phyloP scores from a whole-genome alignment of 2,329 filamentous ascomycete species.

The Arachnomyces sp. region DNA sequence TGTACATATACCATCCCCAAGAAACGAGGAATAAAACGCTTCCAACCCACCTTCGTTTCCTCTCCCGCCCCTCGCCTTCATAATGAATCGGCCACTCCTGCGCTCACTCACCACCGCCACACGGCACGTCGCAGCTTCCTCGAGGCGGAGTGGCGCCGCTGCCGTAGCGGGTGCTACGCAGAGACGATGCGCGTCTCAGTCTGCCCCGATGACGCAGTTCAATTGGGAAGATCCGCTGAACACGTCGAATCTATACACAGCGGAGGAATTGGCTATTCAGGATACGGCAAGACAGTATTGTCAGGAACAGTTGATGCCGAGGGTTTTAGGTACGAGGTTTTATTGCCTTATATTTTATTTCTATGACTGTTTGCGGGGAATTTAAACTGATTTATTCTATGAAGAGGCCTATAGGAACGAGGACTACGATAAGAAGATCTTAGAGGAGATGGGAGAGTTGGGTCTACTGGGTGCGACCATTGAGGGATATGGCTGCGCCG shows the following conservation, averaged over 20 bases:
- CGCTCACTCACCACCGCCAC: constrained; percentile 11
- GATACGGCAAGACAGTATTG: constrained; percentile 92
- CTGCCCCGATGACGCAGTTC: constrained; percentile 43
- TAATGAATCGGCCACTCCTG: constrained; percentile 12
- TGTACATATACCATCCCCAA: background rate
- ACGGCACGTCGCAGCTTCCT: constrained; percentile 5
- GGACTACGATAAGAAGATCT: constrained; percentile 74
- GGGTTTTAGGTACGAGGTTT: constrained; percentile 79
- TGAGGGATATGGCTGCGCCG: constrained; percentile 80
- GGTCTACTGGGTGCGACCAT: constrained; percentile 83
- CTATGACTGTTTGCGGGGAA: background rate
- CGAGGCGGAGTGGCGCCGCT: too few species aligned
- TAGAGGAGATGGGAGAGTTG: constrained; percentile 86
- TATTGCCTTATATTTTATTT: constrained; percentile 12
- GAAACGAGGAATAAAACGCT: background rate
- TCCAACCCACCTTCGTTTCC: too few species aligned
- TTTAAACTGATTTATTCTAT: constrained; percentile 6
- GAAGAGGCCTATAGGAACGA: constrained; percentile 80
- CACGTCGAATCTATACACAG: constrained; percentile 67
- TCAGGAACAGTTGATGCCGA: constrained; percentile 77
- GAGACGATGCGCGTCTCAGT: constrained; percentile 23
- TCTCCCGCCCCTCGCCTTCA: background rate
- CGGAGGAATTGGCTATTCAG: constrained; percentile 82
- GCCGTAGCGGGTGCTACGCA: too few species aligned
- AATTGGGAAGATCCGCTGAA: constrained; percentile 88